phyloP scores from a whole-genome alignment of 495 filamentous ascomycete genomes.

The Wilcoxina mikolae region DNA sequence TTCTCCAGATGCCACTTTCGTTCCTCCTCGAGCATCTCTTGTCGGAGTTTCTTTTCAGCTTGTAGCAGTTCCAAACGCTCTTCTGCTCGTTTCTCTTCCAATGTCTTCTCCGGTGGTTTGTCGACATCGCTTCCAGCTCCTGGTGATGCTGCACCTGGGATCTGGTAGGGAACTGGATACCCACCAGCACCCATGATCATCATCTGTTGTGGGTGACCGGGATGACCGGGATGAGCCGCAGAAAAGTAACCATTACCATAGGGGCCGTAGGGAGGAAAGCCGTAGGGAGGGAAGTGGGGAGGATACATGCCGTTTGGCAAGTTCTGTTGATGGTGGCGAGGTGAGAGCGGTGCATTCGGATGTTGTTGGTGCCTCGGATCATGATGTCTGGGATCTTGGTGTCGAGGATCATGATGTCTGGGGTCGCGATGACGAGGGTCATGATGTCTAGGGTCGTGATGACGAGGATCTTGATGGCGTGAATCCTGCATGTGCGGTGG shows the following conservation, averaged over 20 bases:
- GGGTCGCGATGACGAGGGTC: conserved; percentile 4
- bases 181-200: conserved; percentile 28
- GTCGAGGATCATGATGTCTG: conserved; percentile 8
- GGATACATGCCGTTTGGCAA: conserved; percentile 8
- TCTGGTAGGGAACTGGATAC: conserved; percentile 19
- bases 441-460: not conserved
- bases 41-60: conserved; percentile 23
- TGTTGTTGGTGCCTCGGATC: conserved; percentile 12
- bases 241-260: conserved; percentile 5
- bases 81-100: conserved; percentile 24
- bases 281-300: conserved; percentile 3
- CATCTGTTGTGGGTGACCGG: conserved; percentile 18
- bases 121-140: conserved; percentile 13
- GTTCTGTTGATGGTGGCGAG: not conserved
- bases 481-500: conserved; percentile 2
- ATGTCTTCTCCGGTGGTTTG: conserved; percentile 21
- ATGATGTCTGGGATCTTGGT: conserved; percentile 4
- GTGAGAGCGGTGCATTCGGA: not conserved
- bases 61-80: conserved; percentile 19
- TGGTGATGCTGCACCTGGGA: conserved; percentile 13
- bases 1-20: conserved; percentile 26
- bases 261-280: conserved; percentile 6
- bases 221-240: conserved; percentile 7
- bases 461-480: conserved; percentile 9
- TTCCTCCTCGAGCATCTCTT: conserved; percentile 27